Evolutionary conservation across 164 flowering plant genomes (phyloP), one percentile per base, ranked within the genome.

Genomic region (Stephania japonica): DNA sequence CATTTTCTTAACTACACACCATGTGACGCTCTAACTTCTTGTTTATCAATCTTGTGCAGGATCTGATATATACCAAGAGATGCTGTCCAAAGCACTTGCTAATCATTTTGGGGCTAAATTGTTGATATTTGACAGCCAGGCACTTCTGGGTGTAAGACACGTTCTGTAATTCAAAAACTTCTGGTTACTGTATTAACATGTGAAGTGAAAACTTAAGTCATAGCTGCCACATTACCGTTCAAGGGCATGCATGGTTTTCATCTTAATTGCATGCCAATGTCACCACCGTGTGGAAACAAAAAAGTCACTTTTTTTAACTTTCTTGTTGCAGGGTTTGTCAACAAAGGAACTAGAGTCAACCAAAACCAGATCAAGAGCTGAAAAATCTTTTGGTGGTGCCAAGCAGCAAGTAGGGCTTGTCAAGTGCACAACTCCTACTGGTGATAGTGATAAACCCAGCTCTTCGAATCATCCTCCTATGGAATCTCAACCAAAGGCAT

Each of bases 11-110:
- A 47, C 53, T 47, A 16, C 53, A 47, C 53, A 47, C 53, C 53
- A 8, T 47, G 53, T 47, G 16, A 47, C 4, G 53, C 53, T 47
- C 53, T 47, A 47, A 47, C 53, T 73, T 70, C 27, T 65, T 73
- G 42, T 21, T 14, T 71, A 10, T 74, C 24, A 70, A 67, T 44
- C 11, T 44, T 59, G 70, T 70, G 65, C 83, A 92, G 97, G 97
- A 24, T 90, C 97, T 79, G 97, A 92, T 74, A 92, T 91, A 75
- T 92, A 91, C 82, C 98, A 92, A 84, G 98, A 92, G 85, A 86
- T 91, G 93, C 78, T 92, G 82, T 89, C 84, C 38, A 90, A 90
- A 82, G 98, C 97, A 21, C 94, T 92, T 71, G 97, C 98, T 43
- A 84, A 88, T 38, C 79, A 87, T 75, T 92, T 86, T 81, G 91